Evolutionary conservation across 75 land plant genomes (phyloP).

Genomic region (Adiantum capillusveneris): DNA sequence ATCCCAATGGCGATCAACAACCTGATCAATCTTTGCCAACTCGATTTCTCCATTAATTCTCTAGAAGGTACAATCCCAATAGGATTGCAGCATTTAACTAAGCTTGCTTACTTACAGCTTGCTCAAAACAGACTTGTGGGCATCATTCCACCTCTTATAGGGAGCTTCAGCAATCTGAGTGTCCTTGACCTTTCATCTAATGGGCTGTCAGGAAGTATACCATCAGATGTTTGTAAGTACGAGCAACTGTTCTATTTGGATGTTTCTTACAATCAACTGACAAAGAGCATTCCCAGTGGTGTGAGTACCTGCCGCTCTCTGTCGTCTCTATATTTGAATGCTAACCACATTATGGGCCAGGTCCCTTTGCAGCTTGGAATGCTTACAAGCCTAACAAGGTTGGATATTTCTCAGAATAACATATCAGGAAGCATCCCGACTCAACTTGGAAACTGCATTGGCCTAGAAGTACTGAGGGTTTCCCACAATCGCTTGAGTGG

Average conservation of each 20-base stretch:
- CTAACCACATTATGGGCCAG: conserved; percentile 41
- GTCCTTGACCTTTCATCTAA: conserved; percentile 61
- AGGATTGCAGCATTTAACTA: conserved; percentile 32
- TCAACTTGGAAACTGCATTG: conserved; percentile 8
- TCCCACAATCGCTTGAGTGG: conserved; percentile 26
- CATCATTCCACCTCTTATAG: conserved; percentile 45
- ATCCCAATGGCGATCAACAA: conserved; percentile 50
- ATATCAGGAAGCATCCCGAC: conserved; percentile 38
- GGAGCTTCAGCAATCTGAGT: conserved; percentile 38
- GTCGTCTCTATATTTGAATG: conserved; percentile 45
- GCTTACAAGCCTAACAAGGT: conserved; percentile 12
- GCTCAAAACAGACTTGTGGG: conserved; percentile 50
- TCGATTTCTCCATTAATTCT: conserved; percentile 55
- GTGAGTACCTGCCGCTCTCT: conserved; percentile 46
- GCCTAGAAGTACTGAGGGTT: background rate
- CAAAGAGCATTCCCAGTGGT: conserved; percentile 52
- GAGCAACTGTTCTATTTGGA: conserved; percentile 42
- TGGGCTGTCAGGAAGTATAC: conserved; percentile 58
- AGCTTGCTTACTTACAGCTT: conserved; percentile 42
- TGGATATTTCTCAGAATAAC: conserved; percentile 50
- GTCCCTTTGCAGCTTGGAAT: conserved; percentile 33
- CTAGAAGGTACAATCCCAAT: conserved; percentile 57
- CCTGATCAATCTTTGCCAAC: conserved; percentile 38
- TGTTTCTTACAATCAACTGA: conserved; percentile 52
- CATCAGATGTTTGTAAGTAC: conserved; percentile 53